Evolutionary conservation across 352 stramenopile genomes (phyloP), one percentile per base, ranked within the genome.

Genomic region (Phytophthora chlamydospora): DNA sequence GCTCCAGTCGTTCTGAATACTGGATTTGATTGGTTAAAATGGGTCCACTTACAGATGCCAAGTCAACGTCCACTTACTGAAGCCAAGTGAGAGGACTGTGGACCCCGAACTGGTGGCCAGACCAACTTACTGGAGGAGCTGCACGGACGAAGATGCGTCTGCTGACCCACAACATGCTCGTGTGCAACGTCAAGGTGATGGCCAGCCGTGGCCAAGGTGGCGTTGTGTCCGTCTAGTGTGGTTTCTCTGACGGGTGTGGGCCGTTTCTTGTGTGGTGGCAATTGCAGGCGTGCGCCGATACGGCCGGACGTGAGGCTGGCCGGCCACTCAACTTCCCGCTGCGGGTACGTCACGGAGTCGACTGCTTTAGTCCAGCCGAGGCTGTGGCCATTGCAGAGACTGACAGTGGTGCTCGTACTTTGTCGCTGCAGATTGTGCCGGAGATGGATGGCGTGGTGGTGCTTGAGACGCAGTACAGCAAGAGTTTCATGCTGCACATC

Each of bases 151-250:
- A 40, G 32, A 95, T 95, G 85, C 79, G 85, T 34, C 82, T 95
- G 46, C 67, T 95, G 36, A 95, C 83, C 17, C 85, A 95, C 73
- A 95, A 95, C 67, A 95, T 95, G 85, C 80, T 95, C 61, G 64
- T 93, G 42, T 95, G 85, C 71, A 86, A 93, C 70, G 78, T 95
- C 73, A 91, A 91, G 76, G 76, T 90, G 31, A 29, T 58, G 41
- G 11, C 27, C 3, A 6, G 4, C 2, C 10, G 9, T 16, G 24
- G 3, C 6, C 16, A 43, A 17, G 7, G 10, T 24, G 34, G 33
- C 35, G 34, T 51, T 36, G 12, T 9, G 27, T 42, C 14, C 29
- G 35, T 27, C 12, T 53, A 29, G 27, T 33, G 6, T 12, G 16
- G 32, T 16, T 31, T 4, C 43, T 46, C 6, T 46, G 14, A 66